Conservation (phyloP, 2,329 filamentous ascomycete genomes). For the Bertia moriformis region DNA sequence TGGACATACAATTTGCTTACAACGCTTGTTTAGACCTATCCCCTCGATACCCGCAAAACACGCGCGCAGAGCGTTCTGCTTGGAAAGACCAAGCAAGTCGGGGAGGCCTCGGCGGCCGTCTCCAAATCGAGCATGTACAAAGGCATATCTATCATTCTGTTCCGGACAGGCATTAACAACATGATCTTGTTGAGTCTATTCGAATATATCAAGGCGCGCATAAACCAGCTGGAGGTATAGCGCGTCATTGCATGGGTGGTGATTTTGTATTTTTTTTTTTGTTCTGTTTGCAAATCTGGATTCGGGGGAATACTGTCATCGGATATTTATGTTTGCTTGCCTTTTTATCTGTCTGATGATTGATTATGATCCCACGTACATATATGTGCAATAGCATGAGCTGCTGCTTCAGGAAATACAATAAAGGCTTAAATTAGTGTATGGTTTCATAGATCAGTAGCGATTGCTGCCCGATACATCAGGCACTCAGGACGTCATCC, state of each 20-base stretch:
- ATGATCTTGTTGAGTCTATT: constrained; percentile 29
- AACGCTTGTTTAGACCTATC: constrained; percentile 21
- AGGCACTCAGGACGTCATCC: background rate
- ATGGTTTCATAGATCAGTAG: too few species aligned
- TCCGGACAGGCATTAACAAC: constrained; percentile 28
- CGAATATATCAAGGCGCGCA: constrained; percentile 25
- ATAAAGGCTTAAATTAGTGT: too few species aligned
- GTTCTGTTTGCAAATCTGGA: background rate
- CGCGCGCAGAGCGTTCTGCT: constrained; percentile 28
- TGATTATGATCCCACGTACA: too few species aligned
- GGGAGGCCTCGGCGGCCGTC: constrained; percentile 19
- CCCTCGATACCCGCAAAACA: constrained; percentile 30
- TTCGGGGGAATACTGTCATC: background rate
- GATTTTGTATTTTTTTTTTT: background rate
- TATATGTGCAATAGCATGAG: too few species aligned
- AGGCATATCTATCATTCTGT: constrained; percentile 27
- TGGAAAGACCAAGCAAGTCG: constrained; percentile 21
- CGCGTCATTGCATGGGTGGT: too few species aligned
- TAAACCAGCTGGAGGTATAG: constrained; percentile 13
- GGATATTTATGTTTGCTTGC: too few species aligned
- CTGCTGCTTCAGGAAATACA: too few species aligned
- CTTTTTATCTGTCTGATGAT: too few species aligned
- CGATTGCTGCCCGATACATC: too few species aligned
- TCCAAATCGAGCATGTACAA: constrained; percentile 27
- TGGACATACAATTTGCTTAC: constrained; percentile 1